Conservation (phyloP, 2,329 filamentous ascomycete species). For the Dryadomyces quercivorus region DNA sequence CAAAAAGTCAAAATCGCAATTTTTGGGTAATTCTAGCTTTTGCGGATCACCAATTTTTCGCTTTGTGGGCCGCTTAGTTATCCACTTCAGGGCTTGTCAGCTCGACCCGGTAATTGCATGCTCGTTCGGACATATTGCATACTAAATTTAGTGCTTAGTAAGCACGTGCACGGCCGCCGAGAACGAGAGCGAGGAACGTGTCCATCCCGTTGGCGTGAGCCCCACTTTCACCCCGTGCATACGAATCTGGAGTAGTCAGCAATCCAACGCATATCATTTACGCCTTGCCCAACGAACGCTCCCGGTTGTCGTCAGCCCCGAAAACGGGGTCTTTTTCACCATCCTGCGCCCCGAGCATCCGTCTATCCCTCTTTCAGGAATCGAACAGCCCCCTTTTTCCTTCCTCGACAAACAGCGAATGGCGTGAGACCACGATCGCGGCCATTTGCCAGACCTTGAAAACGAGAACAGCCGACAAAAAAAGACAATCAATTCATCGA, state of each 20-base stretch:
- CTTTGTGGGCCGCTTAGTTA: conserved; percentile 25
- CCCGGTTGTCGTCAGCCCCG: background rate
- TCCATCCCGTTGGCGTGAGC: too few relatives aligned
- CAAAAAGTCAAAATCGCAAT: conserved; percentile 1
- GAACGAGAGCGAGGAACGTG: too few relatives aligned
- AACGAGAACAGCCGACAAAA: background rate
- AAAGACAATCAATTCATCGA: background rate
- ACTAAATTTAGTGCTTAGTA: too few relatives aligned
- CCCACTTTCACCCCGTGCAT: background rate
- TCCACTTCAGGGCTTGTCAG: conserved; percentile 11
- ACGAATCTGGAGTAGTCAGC: background rate
- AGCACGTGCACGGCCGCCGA: too few relatives aligned
- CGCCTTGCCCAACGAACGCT: background rate
- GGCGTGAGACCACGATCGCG: background rate
- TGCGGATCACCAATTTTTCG: conserved; percentile 10
- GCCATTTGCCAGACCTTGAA: too few relatives aligned
- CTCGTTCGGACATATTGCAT: background rate
- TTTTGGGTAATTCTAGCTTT: conserved; percentile 6
- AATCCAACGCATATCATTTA: background rate
- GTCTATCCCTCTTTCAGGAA: background rate
- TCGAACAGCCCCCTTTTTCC: background rate
- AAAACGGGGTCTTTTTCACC: background rate
- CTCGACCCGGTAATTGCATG: background rate
- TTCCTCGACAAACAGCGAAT: background rate
- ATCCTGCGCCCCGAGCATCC: background rate